These are phyloP conservation scores for Pulveroboletus sp. DNA, from an alignment of 768 basidiomycete genomes.

Conservation along the genomic window DNA sequence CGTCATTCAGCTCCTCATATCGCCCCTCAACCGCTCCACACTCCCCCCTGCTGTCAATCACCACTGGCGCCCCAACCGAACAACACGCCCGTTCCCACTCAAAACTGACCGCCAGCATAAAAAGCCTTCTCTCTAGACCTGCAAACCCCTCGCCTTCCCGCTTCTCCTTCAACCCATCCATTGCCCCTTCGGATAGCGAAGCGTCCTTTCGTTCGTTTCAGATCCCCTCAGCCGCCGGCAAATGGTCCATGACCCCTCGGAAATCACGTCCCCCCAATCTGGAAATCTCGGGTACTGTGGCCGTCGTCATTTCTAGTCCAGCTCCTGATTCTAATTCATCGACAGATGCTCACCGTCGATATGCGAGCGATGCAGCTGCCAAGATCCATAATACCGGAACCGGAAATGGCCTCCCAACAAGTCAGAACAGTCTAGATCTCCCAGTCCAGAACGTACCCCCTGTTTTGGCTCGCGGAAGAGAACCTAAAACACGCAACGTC, in stretches of 20 bases:
- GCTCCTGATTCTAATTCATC: not conserved
- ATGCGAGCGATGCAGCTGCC: conserved; percentile 13
- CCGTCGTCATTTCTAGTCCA: conserved; percentile 3
- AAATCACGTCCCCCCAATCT: conserved; percentile 24
- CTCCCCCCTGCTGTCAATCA: not conserved
- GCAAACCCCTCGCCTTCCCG: conserved; percentile 21
- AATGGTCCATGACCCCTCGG: conserved; percentile 15
- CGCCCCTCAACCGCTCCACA: conserved; percentile 21
- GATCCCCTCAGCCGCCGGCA: not conserved
- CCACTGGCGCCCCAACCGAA: not conserved
- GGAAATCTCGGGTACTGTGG: conserved; percentile 13
- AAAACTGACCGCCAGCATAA: conserved; percentile 28
- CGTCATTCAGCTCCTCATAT: not conserved
- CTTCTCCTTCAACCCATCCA: conserved; percentile 17
- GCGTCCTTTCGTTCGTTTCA: conserved; percentile 11
- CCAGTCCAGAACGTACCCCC: conserved; percentile 1
- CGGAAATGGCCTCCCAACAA: not conserved
- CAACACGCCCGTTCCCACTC: conserved; percentile 14
- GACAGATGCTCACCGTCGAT: conserved; percentile 19
- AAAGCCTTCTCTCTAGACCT: conserved; percentile 36
- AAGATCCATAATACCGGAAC: conserved; percentile 2
- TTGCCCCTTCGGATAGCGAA: conserved; percentile 10
- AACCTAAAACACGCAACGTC: conserved; percentile 28
- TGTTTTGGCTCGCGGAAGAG: conserved; percentile 4
- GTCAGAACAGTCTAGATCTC: conserved; percentile 13